These are phyloP conservation scores for Kurtzmaniella natalensis DNA, from an alignment of 1,139 yeast species.

Conservation along the genomic window DNA sequence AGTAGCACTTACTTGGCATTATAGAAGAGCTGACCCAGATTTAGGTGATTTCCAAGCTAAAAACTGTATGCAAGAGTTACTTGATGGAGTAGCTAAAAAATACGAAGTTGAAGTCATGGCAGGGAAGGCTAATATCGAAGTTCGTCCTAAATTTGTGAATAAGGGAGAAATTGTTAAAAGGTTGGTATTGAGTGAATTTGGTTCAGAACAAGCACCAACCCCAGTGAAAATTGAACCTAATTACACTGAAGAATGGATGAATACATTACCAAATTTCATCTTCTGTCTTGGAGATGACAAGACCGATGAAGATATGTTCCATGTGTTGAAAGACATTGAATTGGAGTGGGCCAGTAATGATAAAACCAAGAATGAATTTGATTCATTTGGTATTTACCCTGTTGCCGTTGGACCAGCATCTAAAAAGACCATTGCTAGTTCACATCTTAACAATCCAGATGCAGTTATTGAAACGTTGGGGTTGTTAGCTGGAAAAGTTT, in stretches of 20 bases:
- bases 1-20: conserved; percentile 98
- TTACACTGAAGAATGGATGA: background rate
- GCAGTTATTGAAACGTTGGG: conserved; percentile 87
- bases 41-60: conserved; percentile 84
- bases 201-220: conserved; percentile 37
- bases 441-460: conserved; percentile 82
- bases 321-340: conserved; percentile 62
- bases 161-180: conserved; percentile 94
- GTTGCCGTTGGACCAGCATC: conserved; percentile 96
- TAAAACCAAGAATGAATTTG: conserved; percentile 40
- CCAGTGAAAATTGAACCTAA: conserved; percentile 24
- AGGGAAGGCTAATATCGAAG: conserved; percentile 93
- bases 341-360: conserved; percentile 36
- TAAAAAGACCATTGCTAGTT: conserved; percentile 80
- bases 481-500: conserved; percentile 68
- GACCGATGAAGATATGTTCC: conserved; percentile 97
- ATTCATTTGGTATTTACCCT: conserved; percentile 69
- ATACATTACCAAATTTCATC: conserved; percentile 70
- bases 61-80: conserved; percentile 62
- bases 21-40: conserved; percentile 90
- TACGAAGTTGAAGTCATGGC: conserved; percentile 96
- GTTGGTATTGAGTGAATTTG: conserved; percentile 62
- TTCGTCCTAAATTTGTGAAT: conserved; percentile 88
- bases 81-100: conserved; percentile 53
- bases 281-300: conserved; percentile 92